Evolutionary conservation across 345 rosid genomes (phyloP).

Genomic region (Ailanthus altissimus): DNA sequence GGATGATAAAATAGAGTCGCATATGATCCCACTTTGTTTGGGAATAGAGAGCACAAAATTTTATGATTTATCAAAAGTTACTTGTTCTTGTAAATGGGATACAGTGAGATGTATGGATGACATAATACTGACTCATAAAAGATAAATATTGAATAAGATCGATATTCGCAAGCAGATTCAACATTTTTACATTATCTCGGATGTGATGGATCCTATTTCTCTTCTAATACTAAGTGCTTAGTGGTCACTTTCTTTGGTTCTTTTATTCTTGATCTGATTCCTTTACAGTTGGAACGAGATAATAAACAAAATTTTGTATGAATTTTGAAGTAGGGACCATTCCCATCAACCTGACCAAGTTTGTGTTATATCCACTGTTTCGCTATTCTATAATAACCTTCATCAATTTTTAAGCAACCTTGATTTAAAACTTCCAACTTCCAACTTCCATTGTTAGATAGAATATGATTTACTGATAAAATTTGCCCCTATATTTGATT

Average conservation of each 20-base stretch:
- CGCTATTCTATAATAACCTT: too few species aligned
- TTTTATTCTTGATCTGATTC: conserved; percentile 4
- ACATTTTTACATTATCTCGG: background rate
- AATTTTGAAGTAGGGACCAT: too few species aligned
- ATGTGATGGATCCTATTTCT: background rate
- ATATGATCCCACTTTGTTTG: background rate
- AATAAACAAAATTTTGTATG: background rate
- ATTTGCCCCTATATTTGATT: too few species aligned
- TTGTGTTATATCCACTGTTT: too few species aligned
- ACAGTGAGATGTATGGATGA: background rate
- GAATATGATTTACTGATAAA: too few species aligned
- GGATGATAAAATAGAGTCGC: background rate
- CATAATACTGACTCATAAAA: conserved; percentile 3
- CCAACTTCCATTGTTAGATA: too few species aligned
- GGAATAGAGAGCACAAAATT: background rate
- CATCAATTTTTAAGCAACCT: too few species aligned
- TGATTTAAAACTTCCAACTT: too few species aligned
- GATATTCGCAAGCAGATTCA: background rate
- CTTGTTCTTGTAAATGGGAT: background rate
- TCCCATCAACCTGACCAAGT: too few species aligned
- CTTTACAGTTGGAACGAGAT: background rate
- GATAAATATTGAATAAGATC: background rate
- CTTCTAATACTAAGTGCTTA: background rate
- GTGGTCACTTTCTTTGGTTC: background rate
- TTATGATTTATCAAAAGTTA: background rate